phyloP scores from a whole-genome alignment of 2,329 filamentous ascomycete species.

The Corinectria fuckeliana region DNA sequence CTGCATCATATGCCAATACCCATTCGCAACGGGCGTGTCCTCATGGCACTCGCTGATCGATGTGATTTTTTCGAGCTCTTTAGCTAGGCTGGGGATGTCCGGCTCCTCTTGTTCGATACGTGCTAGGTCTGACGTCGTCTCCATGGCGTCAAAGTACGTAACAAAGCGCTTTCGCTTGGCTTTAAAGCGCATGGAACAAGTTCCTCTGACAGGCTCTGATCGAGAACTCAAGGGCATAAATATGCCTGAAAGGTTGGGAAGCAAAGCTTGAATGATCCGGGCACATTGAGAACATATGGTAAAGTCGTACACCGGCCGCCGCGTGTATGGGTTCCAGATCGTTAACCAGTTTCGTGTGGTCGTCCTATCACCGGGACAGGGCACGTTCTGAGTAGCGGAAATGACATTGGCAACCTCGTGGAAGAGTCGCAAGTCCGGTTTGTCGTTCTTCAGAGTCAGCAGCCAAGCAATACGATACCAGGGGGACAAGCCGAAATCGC shows the following conservation, averaged over 20 bases:
- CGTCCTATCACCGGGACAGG: conserved; percentile 64
- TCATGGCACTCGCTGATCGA: conserved; percentile 68
- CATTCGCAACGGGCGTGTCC: conserved; percentile 66
- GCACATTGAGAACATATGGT: conserved; percentile 78
- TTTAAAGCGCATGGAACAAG: conserved; percentile 73
- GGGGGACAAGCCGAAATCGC: conserved; percentile 77
- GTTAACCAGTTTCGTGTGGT: conserved; percentile 75
- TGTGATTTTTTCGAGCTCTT: conserved; percentile 66
- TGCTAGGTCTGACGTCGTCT: conserved; percentile 61
- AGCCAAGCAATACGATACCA: conserved; percentile 90
- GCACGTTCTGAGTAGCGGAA: conserved; percentile 55
- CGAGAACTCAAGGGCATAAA: conserved; percentile 63
- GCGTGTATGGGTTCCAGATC: conserved; percentile 71
- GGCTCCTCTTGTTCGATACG: conserved; percentile 53
- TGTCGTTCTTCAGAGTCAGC: conserved; percentile 74
- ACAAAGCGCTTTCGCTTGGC: conserved; percentile 61
- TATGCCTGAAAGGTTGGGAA: conserved; percentile 73
- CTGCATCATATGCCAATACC: conserved; percentile 80
- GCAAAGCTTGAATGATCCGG: conserved; percentile 72
- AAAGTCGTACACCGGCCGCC: conserved; percentile 72
- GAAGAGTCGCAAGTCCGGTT: conserved; percentile 71
- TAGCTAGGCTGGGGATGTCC: conserved; percentile 67
- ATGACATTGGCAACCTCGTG: conserved; percentile 69
- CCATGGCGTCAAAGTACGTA: conserved; percentile 66
- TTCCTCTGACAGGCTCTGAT: conserved; percentile 53